Percentiles rank a stretch among this genome's conserved stretches.
Evolutionary conservation across 495 filamentous ascomycete genomes (phyloP).

Genomic region (Penicillium egyptiacum): DNA sequence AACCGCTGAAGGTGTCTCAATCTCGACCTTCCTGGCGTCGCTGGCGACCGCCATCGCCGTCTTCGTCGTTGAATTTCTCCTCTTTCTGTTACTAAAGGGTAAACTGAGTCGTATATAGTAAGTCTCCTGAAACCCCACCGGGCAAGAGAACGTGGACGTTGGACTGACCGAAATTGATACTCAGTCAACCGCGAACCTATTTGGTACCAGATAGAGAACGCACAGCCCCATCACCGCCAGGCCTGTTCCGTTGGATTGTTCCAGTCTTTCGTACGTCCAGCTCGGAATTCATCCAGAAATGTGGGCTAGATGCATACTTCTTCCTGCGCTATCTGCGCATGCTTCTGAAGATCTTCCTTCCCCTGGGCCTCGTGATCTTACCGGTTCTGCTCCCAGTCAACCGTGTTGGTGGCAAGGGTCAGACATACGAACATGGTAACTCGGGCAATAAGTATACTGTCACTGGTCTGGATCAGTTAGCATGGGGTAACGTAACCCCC

Average conservation of each 20-base stretch:
- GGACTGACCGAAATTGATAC: conserved; percentile 10
- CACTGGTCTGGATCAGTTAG: conserved; percentile 73
- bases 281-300: conserved; percentile 91
- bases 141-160: background rate
- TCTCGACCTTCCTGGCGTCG: conserved; percentile 70
- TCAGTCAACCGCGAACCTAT: conserved; percentile 82
- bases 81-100: conserved; percentile 76
- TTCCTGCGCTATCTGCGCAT: conserved; percentile 95
- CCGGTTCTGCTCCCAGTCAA: conserved; percentile 89
- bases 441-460: conserved; percentile 46
- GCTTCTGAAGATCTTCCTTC: conserved; percentile 87
- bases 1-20: conserved; percentile 46
- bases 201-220: conserved; percentile 86
- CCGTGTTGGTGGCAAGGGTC: conserved; percentile 66
- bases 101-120: conserved; percentile 86
- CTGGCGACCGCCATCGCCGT: conserved; percentile 67
- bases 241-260: conserved; percentile 65
- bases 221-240: conserved; percentile 67
- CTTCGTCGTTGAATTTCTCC: conserved; percentile 73
- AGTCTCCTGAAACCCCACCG: conserved; percentile 25
- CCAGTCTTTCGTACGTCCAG: conserved; percentile 75
- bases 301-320: conserved; percentile 96
- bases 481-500: conserved; percentile 87
- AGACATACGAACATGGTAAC: conserved; percentile 46
- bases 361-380: conserved; percentile 73